phyloP scores from a whole-genome alignment of 768 basidiomycete genomes.

The Collybia sordida region DNA sequence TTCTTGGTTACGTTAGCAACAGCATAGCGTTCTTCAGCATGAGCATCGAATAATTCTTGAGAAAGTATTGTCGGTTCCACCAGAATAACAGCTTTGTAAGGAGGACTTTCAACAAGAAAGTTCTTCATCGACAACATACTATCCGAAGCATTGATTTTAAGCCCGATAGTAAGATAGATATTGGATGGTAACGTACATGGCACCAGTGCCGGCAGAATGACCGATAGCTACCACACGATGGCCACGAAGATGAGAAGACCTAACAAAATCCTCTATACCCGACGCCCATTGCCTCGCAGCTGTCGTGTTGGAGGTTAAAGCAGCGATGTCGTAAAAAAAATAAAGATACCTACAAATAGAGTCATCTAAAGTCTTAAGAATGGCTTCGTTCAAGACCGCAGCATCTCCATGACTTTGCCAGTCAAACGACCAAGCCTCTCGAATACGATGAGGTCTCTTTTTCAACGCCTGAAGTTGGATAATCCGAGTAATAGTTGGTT shows the following conservation, averaged over 20 bases:
- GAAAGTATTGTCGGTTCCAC: slow-evolving; percentile 32
- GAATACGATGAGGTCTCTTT: slow-evolving; percentile 22
- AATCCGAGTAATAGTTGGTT: slow-evolving; percentile 28
- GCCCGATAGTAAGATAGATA: background rate
- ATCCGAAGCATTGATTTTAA: background rate
- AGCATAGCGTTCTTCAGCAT: slow-evolving; percentile 14
- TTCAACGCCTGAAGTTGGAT: slow-evolving; percentile 22
- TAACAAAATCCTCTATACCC: slow-evolving; percentile 11
- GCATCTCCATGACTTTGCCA: slow-evolving; percentile 40
- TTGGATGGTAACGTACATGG: slow-evolving; percentile 22
- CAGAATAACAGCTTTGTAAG: slow-evolving; percentile 25
- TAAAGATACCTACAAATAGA: slow-evolving; percentile 18
- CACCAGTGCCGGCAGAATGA: slow-evolving; percentile 30
- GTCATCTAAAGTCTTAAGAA: slow-evolving; percentile 19
- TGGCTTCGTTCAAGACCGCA: slow-evolving; percentile 28
- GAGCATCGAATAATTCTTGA: slow-evolving; percentile 19
- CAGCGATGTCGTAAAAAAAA: background rate
- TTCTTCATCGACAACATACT: slow-evolving; percentile 18
- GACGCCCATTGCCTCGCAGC: slow-evolving; percentile 24
- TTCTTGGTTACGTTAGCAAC: slow-evolving; percentile 14
- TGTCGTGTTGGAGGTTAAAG: background rate
- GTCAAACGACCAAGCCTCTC: slow-evolving; percentile 40
- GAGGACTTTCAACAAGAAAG: slow-evolving; percentile 9
- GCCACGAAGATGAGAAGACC: slow-evolving; percentile 12
- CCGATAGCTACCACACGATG: slow-evolving; percentile 28